Conservation (phyloP, 2,329 filamentous ascomycete species). For the Pestalotiopsis sp. region DNA sequence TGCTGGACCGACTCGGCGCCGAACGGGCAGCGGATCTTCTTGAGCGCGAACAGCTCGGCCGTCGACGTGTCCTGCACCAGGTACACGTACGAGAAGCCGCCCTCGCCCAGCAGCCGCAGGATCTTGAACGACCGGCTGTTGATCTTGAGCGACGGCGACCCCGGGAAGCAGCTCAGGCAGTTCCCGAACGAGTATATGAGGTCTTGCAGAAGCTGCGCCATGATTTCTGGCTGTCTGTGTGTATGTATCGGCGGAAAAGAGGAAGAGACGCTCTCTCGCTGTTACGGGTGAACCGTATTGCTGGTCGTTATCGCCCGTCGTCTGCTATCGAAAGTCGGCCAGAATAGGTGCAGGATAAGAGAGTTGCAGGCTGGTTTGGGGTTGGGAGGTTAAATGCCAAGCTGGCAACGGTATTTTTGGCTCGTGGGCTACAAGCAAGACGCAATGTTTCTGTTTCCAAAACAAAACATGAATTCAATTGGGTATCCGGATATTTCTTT, state of each 20-base stretch:
- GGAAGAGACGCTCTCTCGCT: background rate
- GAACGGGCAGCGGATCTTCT: slow-evolving; percentile 98
- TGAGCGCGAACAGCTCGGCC: slow-evolving; percentile 87
- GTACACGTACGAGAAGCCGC: slow-evolving; percentile 98
- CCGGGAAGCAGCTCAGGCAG: slow-evolving; percentile 95
- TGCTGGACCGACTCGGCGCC: slow-evolving; percentile 93
- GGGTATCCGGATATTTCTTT: background rate
- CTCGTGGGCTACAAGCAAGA: background rate
- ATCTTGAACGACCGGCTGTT: slow-evolving; percentile 97
- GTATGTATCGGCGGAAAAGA: background rate
- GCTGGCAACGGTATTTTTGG: background rate
- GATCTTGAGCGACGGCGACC: slow-evolving; percentile 91
- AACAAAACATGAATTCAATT: slow-evolving; percentile 9
- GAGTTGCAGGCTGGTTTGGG: background rate
- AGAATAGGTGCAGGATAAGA: background rate
- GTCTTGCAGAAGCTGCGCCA: slow-evolving; percentile 87
- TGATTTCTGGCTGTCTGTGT: slow-evolving; percentile 36
- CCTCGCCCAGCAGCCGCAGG: slow-evolving; percentile 89
- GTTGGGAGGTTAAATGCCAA: background rate
- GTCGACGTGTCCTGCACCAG: slow-evolving; percentile 89
- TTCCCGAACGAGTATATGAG: slow-evolving; percentile 89
- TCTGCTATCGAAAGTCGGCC: background rate
- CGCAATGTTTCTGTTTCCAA: background rate
- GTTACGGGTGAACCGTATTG: background rate
- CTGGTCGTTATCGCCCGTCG: background rate